A percentile compares a stretch with the other conserved stretches of the same genome.
Conservation (phyloP, 108 stramenopile species). For the Nitzschia sp. region DNA sequence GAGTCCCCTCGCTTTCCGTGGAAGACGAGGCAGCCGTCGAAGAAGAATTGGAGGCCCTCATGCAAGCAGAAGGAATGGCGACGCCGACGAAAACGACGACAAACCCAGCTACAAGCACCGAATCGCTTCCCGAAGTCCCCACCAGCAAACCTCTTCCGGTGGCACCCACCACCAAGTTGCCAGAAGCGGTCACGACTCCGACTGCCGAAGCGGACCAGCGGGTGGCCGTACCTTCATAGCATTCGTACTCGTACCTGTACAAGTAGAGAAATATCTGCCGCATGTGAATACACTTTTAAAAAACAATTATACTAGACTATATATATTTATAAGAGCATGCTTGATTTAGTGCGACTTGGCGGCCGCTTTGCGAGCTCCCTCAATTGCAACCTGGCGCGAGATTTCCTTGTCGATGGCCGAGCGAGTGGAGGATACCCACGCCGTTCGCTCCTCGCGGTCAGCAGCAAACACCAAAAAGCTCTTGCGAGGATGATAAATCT, state of each 20-base stretch:
- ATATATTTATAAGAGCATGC: not conserved
- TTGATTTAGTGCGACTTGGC: constrained; percentile 12
- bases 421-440: constrained; percentile 42
- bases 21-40: constrained; percentile 56
- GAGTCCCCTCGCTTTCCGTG: constrained; percentile 28
- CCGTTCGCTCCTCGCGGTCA: constrained; percentile 25
- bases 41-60: constrained; percentile 47
- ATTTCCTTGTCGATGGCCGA: constrained; percentile 41
- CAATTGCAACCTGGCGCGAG: constrained; percentile 37
- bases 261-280: too few relatives aligned
- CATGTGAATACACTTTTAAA: too few relatives aligned
- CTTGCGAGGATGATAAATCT: constrained; percentile 92
- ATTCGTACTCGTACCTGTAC: too few relatives aligned
- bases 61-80: constrained; percentile 18
- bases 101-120: not conserved
- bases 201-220: constrained; percentile 1
- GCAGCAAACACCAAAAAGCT: constrained; percentile 74
- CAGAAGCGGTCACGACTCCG: constrained; percentile 17
- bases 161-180: constrained; percentile 27
- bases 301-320: too few relatives aligned
- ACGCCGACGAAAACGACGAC: too few relatives aligned
- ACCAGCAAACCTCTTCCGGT: constrained; percentile 22
- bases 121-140: constrained; percentile 32
- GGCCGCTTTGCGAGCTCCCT: constrained; percentile 42
- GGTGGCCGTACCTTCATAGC: constrained; percentile 22